Base-by-base conservation (phyloP, 2,329 filamentous ascomycete genomes). In the Apiospora sp. region DNA sequence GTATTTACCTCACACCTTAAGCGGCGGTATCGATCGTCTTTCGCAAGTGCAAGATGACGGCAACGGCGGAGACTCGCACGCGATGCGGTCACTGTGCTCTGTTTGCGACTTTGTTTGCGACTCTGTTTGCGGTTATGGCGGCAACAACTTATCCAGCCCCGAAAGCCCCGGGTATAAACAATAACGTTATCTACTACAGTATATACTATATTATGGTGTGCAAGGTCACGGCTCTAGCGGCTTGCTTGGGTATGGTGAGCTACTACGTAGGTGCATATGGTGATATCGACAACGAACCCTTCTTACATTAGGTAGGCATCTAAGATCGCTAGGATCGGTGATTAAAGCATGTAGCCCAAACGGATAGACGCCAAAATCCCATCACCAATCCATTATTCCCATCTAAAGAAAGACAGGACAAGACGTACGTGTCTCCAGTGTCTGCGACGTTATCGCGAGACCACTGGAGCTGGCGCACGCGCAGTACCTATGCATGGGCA, bases 371-470 rank as follows among this genome's bases (percentile, higher is more conserved):
- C 58, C 58, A 41, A 64, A 41, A 41, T 51, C 12, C 49, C 49
- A 64, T 41, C 27, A 24, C 19, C 58, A 41, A 48, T n/a, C 6
- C 54, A 61, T 64, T 34, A 41, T 13, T 64, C 10, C 34, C 34
- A 41, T 41, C 10, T 34, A 4, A 19, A n/a, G 7, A 10, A n/a
- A 64, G 54, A 27, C 58, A 41, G 41, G 58, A 64, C 34, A 22
- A 37, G 51, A 34, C 19, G 58, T 64, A 34, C 58, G 58, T 64
- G 58, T 64, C 58, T 64, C 46, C 46, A 49, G 54, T 41, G 34
- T 64, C 58, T 64, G 58, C 58, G 58, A 64, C 58, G 58, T 41
- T 64, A 64, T 41, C 58, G 58, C 34, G n/a, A 34, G 58, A n/a
- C 58, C 34, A 41, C 58, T 41, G 34, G 34, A 37, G 30, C 34